Percentiles rank a stretch among this genome's conserved stretches.
Conservation (phyloP, 139 green algal species). For the Eudorina sp. region DNA sequence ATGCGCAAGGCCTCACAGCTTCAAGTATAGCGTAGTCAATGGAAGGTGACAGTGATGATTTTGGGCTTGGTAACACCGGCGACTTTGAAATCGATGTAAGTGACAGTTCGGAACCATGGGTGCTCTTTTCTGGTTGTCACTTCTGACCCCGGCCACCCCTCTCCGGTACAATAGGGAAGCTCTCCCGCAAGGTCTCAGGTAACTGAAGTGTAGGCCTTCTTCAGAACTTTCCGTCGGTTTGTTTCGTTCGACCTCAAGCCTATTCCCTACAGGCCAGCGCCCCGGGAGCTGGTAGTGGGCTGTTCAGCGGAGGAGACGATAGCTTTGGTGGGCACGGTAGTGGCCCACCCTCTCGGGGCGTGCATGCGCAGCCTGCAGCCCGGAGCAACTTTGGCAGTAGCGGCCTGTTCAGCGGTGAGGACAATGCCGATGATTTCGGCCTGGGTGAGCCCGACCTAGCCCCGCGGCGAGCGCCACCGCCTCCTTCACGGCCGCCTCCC, state of each 20-base stretch:
- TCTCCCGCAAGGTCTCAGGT: no score
- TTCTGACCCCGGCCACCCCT: background rate
- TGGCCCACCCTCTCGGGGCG: no score
- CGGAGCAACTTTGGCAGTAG: no score
- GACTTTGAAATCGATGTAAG: conserved; percentile 33
- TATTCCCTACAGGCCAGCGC: background rate
- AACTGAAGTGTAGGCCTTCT: no score
- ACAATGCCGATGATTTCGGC: conserved; percentile 1
- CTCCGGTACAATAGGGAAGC: no score
- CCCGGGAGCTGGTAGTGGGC: background rate
- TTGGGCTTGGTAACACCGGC: conserved; percentile 1
- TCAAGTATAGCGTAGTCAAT: no score
- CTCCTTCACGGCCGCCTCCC: background rate
- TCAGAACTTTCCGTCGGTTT: no score
- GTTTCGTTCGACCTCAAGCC: no score
- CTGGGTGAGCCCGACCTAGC: background rate
- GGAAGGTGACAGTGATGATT: conserved; percentile 27
- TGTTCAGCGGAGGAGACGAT: conserved; percentile 13
- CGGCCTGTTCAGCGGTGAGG: background rate
- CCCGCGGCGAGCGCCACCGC: background rate
- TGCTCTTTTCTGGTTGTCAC: background rate
- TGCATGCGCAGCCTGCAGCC: no score
- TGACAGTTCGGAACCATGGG: background rate
- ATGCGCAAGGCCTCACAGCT: no score
- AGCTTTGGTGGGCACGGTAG: no score